Conservation (phyloP, 768 basidiomycete genomes). For the Leccinum imitatum region DNA sequence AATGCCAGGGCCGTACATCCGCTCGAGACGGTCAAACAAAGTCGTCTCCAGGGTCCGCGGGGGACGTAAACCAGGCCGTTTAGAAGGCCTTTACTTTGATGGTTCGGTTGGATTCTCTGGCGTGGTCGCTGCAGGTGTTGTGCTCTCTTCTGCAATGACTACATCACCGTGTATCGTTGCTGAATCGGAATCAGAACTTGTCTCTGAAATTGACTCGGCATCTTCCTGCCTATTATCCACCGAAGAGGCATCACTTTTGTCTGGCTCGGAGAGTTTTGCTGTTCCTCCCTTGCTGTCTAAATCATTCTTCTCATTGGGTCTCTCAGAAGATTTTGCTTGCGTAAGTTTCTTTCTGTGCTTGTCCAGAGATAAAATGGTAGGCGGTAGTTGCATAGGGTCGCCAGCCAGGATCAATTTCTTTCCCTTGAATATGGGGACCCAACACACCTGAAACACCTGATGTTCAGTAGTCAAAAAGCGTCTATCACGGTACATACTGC, state of each 20-base stretch:
- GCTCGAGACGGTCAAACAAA: slow-evolving; percentile 88
- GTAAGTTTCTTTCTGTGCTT: slow-evolving; percentile 36
- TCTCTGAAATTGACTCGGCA: slow-evolving; percentile 9
- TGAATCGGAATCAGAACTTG: slow-evolving; percentile 16
- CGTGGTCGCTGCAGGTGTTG: not conserved
- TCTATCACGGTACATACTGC: slow-evolving; percentile 53
- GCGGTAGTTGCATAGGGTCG: slow-evolving; percentile 94
- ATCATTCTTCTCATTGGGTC: not conserved
- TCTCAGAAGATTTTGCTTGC: slow-evolving; percentile 2
- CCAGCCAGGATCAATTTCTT: slow-evolving; percentile 90
- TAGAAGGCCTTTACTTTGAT: slow-evolving; percentile 14
- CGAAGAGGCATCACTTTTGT: not conserved
- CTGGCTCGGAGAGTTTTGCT: not conserved
- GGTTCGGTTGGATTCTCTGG: slow-evolving; percentile 3
- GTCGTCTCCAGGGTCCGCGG: slow-evolving; percentile 83
- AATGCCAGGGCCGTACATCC: slow-evolving; percentile 79
- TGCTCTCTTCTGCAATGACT: slow-evolving; percentile 21
- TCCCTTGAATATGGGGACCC: slow-evolving; percentile 93
- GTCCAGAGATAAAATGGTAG: slow-evolving; percentile 78
- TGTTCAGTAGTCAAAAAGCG: not conserved
- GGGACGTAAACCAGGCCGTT: slow-evolving; percentile 41
- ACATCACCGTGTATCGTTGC: slow-evolving; percentile 22
- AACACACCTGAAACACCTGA: slow-evolving; percentile 48
- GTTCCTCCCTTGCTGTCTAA: not conserved
- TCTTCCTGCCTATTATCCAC: slow-evolving; percentile 3